Base-by-base conservation (phyloP, 345 rosid species). In the Gossypium turneri region DNA sequence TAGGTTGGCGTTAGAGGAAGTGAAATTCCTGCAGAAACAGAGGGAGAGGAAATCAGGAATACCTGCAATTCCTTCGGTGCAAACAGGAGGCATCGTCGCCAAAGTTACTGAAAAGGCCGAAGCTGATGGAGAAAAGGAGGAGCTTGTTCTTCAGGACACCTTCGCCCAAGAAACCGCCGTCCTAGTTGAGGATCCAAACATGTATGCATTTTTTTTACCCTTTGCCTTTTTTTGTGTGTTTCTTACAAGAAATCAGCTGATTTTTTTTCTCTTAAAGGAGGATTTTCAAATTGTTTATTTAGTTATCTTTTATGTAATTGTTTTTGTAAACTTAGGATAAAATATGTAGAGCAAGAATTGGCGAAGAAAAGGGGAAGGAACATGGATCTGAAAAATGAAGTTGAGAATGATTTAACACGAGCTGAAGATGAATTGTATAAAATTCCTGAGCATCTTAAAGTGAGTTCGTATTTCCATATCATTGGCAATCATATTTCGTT, bases 111-210 rank as follows among this genome's bases (percentile, higher is more conserved):
- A 92, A 58, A 90, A 90, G 81, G 73, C 56, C 50, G 99, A 91
- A 22, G 90, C 82, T 4, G 99, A 91, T 61, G 99, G 94, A 25
- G 99, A 95, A 63, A 94, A 94, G 83, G 99, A 95, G 47, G 99
- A 95, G 71, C 88, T 93, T 73, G 99, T 95, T 60, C 92, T 95
- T 59, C 99, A 95, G 61, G 99, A 95, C 73, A 95, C 99, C 27
- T 93, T 93, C 68, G 98, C 99, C 78, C 99, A 91, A 78, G 98
- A 95, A 88, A 95, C 98, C 60, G 98, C 98, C 43, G 94, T 95
- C 78, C 82, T 90, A 85, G 88, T 90, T 63, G 98, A 94, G 88
- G 98, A 92, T 77, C 98, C 98, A 19, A 92, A 94, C 79, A 94
- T 94, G 97, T 92, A 83, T 75, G 60, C 22, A 0, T 47, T 13